Conservation (phyloP, 768 basidiomycete genomes). For the Boletus vermiculosoides region DNA sequence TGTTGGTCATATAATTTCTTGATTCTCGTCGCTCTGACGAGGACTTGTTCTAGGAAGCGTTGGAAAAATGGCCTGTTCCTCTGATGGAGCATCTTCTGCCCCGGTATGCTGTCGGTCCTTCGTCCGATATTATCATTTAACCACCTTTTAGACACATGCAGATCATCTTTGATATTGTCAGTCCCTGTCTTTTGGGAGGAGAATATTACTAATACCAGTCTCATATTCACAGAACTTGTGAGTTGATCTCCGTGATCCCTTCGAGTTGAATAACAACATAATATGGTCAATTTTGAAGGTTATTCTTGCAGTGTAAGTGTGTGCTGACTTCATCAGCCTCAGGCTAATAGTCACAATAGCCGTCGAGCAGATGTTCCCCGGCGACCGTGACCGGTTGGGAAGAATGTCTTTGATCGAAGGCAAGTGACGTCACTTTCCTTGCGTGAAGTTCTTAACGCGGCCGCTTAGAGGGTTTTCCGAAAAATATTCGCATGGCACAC, state of each 20-base stretch:
- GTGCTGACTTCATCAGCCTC: not conserved
- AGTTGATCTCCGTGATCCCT: not conserved
- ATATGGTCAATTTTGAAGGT: constrained; percentile 9
- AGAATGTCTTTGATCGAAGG: constrained; percentile 95
- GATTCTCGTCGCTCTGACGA: not conserved
- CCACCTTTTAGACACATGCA: constrained; percentile 67
- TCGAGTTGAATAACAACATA: not conserved
- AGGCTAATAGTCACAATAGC: constrained; percentile 37
- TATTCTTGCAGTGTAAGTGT: constrained; percentile 66
- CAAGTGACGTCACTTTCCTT: constrained; percentile 20
- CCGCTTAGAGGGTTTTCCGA: constrained; percentile 71
- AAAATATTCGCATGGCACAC: constrained; percentile 89
- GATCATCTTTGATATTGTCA: constrained; percentile 87
- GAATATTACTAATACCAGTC: constrained; percentile 16
- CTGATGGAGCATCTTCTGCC: constrained; percentile 84
- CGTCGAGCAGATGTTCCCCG: constrained; percentile 89
- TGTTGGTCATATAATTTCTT: constrained; percentile 40
- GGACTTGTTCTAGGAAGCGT: constrained; percentile 54
- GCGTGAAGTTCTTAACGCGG: not conserved
- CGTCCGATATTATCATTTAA: not conserved
- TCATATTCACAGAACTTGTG: constrained; percentile 37
- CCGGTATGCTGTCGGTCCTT: constrained; percentile 40
- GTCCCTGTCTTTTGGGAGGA: constrained; percentile 24
- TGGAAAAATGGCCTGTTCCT: constrained; percentile 92
- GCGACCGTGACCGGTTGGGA: constrained; percentile 72